Evolutionary conservation across 306 rosid species (phyloP).

Genomic region (Purshia tridentata): DNA sequence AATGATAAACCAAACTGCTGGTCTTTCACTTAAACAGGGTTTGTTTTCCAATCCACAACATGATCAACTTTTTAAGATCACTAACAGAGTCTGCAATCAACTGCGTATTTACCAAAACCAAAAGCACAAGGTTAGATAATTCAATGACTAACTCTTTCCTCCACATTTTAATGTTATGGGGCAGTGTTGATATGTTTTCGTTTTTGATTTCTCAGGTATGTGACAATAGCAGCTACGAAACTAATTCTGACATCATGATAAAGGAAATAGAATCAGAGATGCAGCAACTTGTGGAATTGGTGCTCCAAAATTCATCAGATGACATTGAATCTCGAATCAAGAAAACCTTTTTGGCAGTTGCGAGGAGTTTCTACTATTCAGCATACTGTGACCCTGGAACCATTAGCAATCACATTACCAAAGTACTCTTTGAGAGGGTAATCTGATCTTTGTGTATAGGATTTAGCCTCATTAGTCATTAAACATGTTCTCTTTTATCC

Average conservation of each 20-base stretch:
- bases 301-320: slow-evolving; percentile 44
- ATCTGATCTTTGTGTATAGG: slow-evolving; percentile 24
- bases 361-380: slow-evolving; percentile 64
- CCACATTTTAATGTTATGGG: too few relatives aligned
- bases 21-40: slow-evolving; percentile 44
- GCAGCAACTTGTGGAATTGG: slow-evolving; percentile 67
- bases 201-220: slow-evolving; percentile 35
- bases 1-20: slow-evolving; percentile 60
- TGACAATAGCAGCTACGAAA: slow-evolving; percentile 22
- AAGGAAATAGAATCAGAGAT: slow-evolving; percentile 62
- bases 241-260: slow-evolving; percentile 1
- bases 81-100: slow-evolving; percentile 49
- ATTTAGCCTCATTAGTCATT: background rate
- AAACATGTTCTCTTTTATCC: background rate
- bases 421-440: slow-evolving; percentile 80
- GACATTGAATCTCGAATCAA: slow-evolving; percentile 52
- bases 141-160: background rate
- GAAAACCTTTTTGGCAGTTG: slow-evolving; percentile 64
- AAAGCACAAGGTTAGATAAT: slow-evolving; percentile 55
- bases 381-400: slow-evolving; percentile 63
- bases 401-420: slow-evolving; percentile 60
- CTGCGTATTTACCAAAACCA: slow-evolving; percentile 47
- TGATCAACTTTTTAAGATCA: slow-evolving; percentile 47
- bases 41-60: slow-evolving; percentile 41
- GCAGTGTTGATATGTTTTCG: background rate